phyloP scores from a whole-genome alignment of 768 basidiomycete species.

The Trametes cingulata region DNA sequence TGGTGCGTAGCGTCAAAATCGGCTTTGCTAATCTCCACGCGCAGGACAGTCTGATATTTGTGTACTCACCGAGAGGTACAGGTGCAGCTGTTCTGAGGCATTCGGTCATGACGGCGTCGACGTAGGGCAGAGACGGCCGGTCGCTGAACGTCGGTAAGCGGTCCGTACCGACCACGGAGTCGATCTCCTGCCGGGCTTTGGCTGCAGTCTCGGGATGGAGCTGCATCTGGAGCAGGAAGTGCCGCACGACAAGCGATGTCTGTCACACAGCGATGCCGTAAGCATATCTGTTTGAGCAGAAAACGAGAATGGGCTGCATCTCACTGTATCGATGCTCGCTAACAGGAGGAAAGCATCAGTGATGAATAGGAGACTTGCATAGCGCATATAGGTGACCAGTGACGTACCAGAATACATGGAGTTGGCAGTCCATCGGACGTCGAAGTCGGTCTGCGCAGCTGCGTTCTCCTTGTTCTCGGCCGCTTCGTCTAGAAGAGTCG shows the following conservation, averaged over 20 bases:
- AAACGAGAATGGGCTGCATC: conserved; percentile 18
- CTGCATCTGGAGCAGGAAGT: conserved; percentile 71
- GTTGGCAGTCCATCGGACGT: conserved; percentile 81
- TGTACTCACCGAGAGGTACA: conserved; percentile 54
- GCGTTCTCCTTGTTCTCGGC: conserved; percentile 31
- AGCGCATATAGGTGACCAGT: not conserved
- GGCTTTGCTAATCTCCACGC: too few species aligned
- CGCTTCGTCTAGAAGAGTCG: conserved; percentile 53
- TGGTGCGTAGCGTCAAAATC: not conserved
- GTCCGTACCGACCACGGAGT: conserved; percentile 53
- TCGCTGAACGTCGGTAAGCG: conserved; percentile 64
- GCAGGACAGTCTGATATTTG: not conserved
- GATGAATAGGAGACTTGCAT: too few species aligned
- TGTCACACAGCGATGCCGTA: conserved; percentile 16
- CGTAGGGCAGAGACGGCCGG: conserved; percentile 55
- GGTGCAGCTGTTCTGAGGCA: conserved; percentile 55
- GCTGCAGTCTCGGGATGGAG: conserved; percentile 54
- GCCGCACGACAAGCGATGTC: conserved; percentile 56
- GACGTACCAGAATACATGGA: conserved; percentile 64
- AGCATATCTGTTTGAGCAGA: not conserved
- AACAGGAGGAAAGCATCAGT: not conserved
- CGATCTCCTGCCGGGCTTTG: conserved; percentile 67
- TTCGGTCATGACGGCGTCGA: conserved; percentile 59
- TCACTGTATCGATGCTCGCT: conserved; percentile 65
- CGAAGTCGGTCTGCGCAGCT: conserved; percentile 50